Evolutionary conservation across 345 rosid species (phyloP).

Genomic region (Aegle marmelos): DNA sequence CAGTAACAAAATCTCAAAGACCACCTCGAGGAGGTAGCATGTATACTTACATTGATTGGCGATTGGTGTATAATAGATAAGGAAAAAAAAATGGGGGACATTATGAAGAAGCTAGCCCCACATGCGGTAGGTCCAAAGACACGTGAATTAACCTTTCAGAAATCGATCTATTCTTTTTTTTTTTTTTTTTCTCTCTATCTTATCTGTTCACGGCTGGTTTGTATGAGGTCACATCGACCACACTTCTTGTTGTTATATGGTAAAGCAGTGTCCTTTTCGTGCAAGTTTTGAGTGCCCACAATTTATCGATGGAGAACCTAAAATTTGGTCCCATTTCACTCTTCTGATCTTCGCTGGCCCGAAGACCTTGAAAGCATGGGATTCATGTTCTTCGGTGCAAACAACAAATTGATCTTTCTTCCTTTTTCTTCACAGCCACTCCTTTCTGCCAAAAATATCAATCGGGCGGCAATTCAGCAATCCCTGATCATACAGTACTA

Average conservation of each 20-base stretch:
- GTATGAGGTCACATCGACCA: slow-evolving; percentile 5
- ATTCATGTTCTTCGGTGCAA: neutral
- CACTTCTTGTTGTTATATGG: neutral
- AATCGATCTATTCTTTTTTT: neutral
- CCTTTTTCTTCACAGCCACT: neutral
- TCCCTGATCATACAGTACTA: too few relatives aligned
- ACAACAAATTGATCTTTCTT: neutral
- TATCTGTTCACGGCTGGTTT: slow-evolving; percentile 21
- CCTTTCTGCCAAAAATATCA: neutral
- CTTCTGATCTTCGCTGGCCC: neutral
- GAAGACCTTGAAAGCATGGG: neutral
- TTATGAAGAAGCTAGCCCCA: neutral
- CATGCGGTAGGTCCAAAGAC: slow-evolving; percentile 21
- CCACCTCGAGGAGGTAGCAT: neutral
- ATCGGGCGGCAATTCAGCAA: neutral
- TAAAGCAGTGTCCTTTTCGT: neutral
- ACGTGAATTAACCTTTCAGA: slow-evolving; percentile 21
- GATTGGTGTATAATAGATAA: neutral
- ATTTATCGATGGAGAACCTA: neutral
- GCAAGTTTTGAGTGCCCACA: neutral
- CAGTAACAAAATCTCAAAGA: neutral
- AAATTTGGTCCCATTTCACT: slow-evolving; percentile 7
- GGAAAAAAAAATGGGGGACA: neutral
- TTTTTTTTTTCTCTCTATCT: neutral
- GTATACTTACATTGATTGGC: neutral